Base-by-base conservation (phyloP, 164 flowering plant genomes). In the Saururus chinensis region DNA sequence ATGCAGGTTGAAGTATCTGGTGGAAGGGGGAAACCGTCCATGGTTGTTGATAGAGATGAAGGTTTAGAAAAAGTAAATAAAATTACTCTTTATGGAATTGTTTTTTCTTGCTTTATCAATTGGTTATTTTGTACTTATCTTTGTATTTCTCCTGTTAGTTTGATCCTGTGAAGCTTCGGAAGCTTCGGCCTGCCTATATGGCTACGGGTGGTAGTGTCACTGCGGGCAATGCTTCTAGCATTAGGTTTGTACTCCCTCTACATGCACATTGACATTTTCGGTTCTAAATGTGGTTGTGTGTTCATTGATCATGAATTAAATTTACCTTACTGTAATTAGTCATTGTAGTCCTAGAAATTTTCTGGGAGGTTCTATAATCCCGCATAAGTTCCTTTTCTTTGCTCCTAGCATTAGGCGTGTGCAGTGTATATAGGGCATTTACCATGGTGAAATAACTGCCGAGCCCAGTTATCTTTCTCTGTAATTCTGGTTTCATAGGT, bases 171-270 rank as follows among this genome's bases (percentile, higher is more conserved):
- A 95, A 83, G 70, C 66, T 95, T 30, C 80, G 74, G 76, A 91
- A 95, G 78, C 95, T 95, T 30, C 69, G 89, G 55, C 95, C 97
- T 68, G 88, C 89, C 74, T 95, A 88, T 69, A 88, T 91, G 80
- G 75, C 75, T 63, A 62, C 73, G 61, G 88, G 90, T 17, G 96
- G 99, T 57, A 72, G 97, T 65, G 95, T 91, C 53, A 95, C 99
- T 49, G 96, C 99, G 22, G 99, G 97, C 60, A 95, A 95, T 86
- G 93, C 97, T 67, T 95, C 99, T 66, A 82, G 70, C 64, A 87
- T 95, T 71, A 95, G 99, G 97, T 92, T 56, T 60, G 61, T 45
- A 30, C 22, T 17, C 23, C 16, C 37, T 35, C 51, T 48, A n/a
- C 48, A 11, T 52, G 49, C 12, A 42, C 49, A 14, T 42, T 42